Percentiles rank a stretch among this genome's conserved stretches.
phyloP scores from a whole-genome alignment of 1,139 yeast genomes.

The Hanseniaspora uvarum region DNA sequence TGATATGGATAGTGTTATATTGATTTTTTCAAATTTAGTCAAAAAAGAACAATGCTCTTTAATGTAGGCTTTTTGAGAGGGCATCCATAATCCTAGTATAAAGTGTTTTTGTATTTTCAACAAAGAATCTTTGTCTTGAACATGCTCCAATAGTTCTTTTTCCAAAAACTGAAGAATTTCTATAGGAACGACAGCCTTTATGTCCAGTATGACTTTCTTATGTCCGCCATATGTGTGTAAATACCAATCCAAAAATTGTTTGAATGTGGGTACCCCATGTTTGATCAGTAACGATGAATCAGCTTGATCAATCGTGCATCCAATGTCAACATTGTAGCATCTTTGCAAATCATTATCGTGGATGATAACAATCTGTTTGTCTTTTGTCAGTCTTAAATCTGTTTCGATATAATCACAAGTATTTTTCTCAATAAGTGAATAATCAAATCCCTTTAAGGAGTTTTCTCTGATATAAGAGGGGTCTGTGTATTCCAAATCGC shows the following conservation, averaged over 20 bases:
- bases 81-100: conserved; percentile 74
- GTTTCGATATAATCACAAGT: conserved; percentile 74
- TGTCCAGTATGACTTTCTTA: conserved; percentile 63
- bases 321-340: conserved; percentile 31
- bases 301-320: conserved; percentile 38
- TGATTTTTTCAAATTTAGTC: conserved; percentile 26
- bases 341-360: conserved; percentile 42
- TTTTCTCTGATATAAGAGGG: conserved; percentile 56
- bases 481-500: conserved; percentile 25
- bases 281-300: conserved; percentile 26
- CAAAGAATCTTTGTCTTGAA: conserved; percentile 33
- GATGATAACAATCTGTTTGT: conserved; percentile 61
- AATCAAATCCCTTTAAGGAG: conserved; percentile 60
- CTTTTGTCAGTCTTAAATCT: conserved; percentile 69
- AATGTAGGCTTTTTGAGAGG: conserved; percentile 52
- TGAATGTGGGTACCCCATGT: conserved; percentile 47
- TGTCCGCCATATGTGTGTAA: conserved; percentile 31
- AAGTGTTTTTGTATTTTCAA: conserved; percentile 58
- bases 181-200: conserved; percentile 61
- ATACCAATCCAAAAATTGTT: conserved; percentile 52
- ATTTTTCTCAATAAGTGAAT: conserved; percentile 44
- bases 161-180: conserved; percentile 46
- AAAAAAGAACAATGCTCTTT: not conserved
- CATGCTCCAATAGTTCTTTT: conserved; percentile 38
- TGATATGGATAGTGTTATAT: conserved; percentile 39